These are phyloP conservation scores for Ceratobasidium sp. DNA, from an alignment of 1,284 basidiomycete genomes.

Conservation along the genomic window DNA sequence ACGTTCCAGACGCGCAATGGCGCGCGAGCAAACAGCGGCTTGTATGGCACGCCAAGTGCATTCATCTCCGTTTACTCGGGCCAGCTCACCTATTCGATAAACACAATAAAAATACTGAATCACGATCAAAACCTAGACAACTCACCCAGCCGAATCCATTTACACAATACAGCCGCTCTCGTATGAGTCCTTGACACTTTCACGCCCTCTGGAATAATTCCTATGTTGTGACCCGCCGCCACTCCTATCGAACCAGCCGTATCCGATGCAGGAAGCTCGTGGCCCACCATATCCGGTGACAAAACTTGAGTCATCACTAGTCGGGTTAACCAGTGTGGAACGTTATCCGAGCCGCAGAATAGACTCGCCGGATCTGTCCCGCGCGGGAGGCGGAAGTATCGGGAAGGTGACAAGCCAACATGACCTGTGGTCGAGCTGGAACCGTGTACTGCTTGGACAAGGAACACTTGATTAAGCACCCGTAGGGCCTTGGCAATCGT, in stretches of 20 bases:
- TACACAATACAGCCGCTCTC: conserved; percentile 69
- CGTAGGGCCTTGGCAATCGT: conserved; percentile 35
- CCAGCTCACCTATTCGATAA: conserved; percentile 63
- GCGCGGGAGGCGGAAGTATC: conserved; percentile 25
- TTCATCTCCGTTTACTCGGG: conserved; percentile 69
- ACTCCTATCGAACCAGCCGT: conserved; percentile 7
- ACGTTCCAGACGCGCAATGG: conserved; percentile 74
- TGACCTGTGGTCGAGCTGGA: background rate
- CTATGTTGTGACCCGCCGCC: background rate
- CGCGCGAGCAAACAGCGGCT: conserved; percentile 68
- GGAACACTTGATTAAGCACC: conserved; percentile 20
- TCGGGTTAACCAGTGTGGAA: conserved; percentile 78
- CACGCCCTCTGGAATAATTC: conserved; percentile 26
- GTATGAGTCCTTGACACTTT: conserved; percentile 58
- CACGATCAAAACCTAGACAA: conserved; percentile 1
- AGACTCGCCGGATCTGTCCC: conserved; percentile 33
- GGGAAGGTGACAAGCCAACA: background rate
- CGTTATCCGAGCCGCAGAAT: conserved; percentile 70
- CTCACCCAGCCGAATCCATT: conserved; percentile 60
- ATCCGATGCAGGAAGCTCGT: conserved; percentile 26
- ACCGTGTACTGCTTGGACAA: conserved; percentile 6
- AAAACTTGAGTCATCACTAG: conserved; percentile 69
- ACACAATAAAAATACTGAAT: background rate
- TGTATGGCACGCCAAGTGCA: conserved; percentile 75
- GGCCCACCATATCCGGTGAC: conserved; percentile 39